Percentiles rank a stretch among this genome's conserved stretches.
Evolutionary conservation across 1,284 basidiomycete genomes (phyloP).

Genomic region (Vanrija humicola): DNA sequence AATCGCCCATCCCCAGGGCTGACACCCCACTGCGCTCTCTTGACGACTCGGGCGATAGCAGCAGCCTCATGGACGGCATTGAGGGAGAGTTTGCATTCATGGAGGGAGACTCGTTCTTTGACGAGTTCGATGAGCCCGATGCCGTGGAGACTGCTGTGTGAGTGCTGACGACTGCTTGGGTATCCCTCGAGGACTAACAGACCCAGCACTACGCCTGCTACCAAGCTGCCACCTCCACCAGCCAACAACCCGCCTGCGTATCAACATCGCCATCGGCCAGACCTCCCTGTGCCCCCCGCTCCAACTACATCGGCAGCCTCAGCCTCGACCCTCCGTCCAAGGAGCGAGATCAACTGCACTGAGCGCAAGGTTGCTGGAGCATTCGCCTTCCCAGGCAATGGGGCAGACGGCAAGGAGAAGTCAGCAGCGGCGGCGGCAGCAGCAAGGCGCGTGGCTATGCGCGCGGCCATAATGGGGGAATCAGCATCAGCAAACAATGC

Average conservation of each 20-base stretch:
- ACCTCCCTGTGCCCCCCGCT: conserved; percentile 10
- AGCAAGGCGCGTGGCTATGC: conserved; percentile 23
- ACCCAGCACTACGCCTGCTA: not conserved
- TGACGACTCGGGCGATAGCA: conserved; percentile 17
- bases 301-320: not conserved
- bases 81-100: conserved; percentile 18
- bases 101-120: conserved; percentile 30
- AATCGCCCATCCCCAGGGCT: not conserved
- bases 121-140: conserved; percentile 18
- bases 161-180: not conserved
- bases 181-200: not conserved
- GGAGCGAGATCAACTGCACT: no score
- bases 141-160: conserved; percentile 11
- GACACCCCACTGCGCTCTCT: conserved; percentile 19
- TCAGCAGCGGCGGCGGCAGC: not conserved
- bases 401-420: not conserved
- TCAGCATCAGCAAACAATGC: not conserved
- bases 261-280: conserved; percentile 42
- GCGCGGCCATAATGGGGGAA: conserved; percentile 23
- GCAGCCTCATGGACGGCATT: conserved; percentile 24
- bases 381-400: not conserved
- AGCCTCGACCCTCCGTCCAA: no score
- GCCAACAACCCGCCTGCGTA: conserved; percentile 18
- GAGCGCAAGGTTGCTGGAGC: conserved; percentile 4
- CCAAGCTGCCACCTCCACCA: not conserved